Evolutionary conservation across 163 green algal genomes (phyloP), one percentile per base, ranked within the genome.

Genomic region (Chlorella variabilis): DNA sequence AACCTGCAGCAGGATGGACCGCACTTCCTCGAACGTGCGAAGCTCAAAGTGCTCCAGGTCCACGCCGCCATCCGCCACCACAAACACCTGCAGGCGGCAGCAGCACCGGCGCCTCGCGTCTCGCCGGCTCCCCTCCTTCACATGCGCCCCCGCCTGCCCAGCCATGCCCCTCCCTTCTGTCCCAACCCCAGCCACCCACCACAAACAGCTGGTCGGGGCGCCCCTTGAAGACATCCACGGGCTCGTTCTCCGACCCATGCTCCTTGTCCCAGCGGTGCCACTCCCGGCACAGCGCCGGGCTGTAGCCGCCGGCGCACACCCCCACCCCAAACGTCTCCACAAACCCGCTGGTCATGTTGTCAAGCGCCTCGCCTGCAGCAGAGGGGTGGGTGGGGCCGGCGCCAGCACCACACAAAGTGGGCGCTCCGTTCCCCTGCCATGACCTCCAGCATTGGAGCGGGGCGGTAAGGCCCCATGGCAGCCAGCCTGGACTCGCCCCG

Each of bases 31-130:
- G 71, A 91, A 96, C 63, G 71, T 84, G 23, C 41, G 58, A 59
- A 98, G 80, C 42, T 86, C 58, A 69, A 94, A 96, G 67, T 86
- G 87, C 87, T 99, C 96, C 76, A 99, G 87, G 83, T 99, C 95
- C 2, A 62, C 73, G 3, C 97, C 97, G 36, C 94, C 95, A 70
- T 98, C 86, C 4, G 83, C 91, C 76, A 95, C 90, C n/a, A 94
- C 88, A 85, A 97, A 97, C 33, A 98, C 87, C 36, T 96, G 84
- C 88, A 93, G 34, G 90, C n/a, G 33, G 33, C n/a, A n/a, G 27
- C 25, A 4, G 6, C 29, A 29, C 59, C 5, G 45, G 15, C 45
- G 45, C 45, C 45, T 23, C 11, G 11, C 45, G 11, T 23, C 45
- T 54, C 45, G 45, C 11, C 45, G 11, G 45, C 45, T 31, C 48